Base-by-base conservation (phyloP, 495 filamentous ascomycete species). In the Diplogelasinospora grovesii region DNA sequence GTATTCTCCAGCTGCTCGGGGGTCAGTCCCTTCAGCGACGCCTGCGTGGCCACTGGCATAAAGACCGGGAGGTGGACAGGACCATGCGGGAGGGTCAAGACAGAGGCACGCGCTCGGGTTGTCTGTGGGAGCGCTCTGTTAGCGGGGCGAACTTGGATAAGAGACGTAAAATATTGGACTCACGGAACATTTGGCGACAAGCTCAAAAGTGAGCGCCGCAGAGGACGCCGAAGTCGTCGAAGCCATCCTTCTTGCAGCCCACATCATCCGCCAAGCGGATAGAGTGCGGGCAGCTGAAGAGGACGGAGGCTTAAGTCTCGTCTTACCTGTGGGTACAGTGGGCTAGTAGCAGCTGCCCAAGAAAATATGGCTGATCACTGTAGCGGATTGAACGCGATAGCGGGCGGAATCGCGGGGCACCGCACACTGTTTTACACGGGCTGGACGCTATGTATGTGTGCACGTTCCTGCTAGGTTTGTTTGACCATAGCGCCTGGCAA, bases 31-130 rank as follows among this genome's bases (percentile, higher is more conserved):
- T 99, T 99, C 22, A 99, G 68, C 0, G 90, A 89, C 1, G 85
- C 92, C 63, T 99, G 92, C n/a, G 92, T 97, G 13, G 93, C 92
- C 21, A 97, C 92, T 13, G 92, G 92, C 89, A 97, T 97, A 63
- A 97, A 99, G 16, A 96, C 79, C 2, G 92, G 92, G 8, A 96
- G 74, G 36, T 83, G 74, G 10, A 97, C 89, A 0, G 82, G 72
- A 51, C 92, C 92, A 77, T 97, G 93, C 24, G 92, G 92, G 1
- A 99, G 80, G 9, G 80, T 79, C 32, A 99, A 76, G 39, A 81
- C 79, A 39, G 89, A 86, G n/a, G 92, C 92, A 47, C 92, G 82
- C 9, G 92, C 92, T 74, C 90, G 89, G 3, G 92, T 97, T 29
- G 85, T 90, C 92, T 98, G 58, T 11, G 35, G 3, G 18, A n/a